These are phyloP conservation scores for Jatropha podagrica DNA, from an alignment of 441 rosid species.

Conservation along the genomic window DNA sequence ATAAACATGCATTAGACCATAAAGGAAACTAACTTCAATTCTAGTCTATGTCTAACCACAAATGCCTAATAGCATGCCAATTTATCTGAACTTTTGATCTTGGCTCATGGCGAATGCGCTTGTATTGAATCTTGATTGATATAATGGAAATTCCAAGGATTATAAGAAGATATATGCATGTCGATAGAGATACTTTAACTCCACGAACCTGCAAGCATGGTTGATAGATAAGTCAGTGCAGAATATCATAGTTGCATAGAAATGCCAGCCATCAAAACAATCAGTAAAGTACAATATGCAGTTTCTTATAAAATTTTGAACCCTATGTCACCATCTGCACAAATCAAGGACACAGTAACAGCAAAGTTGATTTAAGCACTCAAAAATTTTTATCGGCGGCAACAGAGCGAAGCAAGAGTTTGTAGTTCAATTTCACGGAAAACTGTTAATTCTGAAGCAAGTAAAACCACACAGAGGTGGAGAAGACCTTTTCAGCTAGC, in stretches of 20 bases:
- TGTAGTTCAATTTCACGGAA: not conserved
- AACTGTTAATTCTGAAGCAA: not conserved
- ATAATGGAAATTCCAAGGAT: constrained; percentile 28
- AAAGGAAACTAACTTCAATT: not conserved
- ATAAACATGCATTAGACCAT: not conserved
- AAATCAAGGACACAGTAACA: no score
- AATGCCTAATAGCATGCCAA: constrained; percentile 46
- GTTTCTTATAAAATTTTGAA: not conserved
- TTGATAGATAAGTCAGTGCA: not conserved
- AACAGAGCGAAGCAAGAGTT: not conserved
- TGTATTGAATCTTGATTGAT: not conserved
- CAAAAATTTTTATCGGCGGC: not conserved
- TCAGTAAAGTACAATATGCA: not conserved
- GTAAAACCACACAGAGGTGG: not conserved
- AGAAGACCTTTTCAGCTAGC: constrained; percentile 41
- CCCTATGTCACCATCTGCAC: not conserved
- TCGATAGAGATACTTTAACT: constrained; percentile 2
- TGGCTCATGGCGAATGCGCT: not conserved
- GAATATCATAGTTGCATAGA: not conserved
- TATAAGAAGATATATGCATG: constrained; percentile 16
- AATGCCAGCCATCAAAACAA: not conserved
- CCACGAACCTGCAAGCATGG: constrained; percentile 32
- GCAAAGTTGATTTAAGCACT: not conserved
- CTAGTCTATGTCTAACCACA: constrained; percentile 43
- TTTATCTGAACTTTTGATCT: constrained; percentile 29